Evolutionary conservation across 2,329 filamentous ascomycete genomes (phyloP), one percentile per base, ranked within the genome.

Genomic region (Calonectria fujianensis): DNA sequence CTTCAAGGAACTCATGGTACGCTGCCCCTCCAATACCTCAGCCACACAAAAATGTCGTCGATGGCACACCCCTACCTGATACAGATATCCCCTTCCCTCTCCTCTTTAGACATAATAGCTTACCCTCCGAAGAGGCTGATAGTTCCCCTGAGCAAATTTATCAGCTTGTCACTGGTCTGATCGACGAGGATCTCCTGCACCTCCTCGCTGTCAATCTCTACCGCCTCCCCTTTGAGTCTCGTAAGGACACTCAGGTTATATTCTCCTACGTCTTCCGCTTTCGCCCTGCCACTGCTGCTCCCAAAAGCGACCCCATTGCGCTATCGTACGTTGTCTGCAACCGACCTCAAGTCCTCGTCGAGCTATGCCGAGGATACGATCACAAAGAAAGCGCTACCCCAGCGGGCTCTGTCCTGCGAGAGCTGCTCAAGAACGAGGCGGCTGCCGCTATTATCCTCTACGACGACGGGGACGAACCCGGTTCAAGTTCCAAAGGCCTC

Each of bases 221-320:
- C 85, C 92, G 93, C 67, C 91, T 99, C 6, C 96, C 96, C 0
- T 99, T 99, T 88, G 97, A 99, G 87, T 95, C 96, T 48, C 93
- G 96, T 82, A 98, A 98, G 88, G 96, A 98, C 83, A 95, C 95
- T 16, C 96, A 98, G 84, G 95, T 97, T 76, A 97, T 98, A 83
- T 97, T 98, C 87, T 98, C 96, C 51, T 97, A 96, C 84, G 94
- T 97, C 79, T 95, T 98, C 84, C 95, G 96, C 78, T 98, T 97
- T 88, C 94, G 95, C 77, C 94, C 94, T 8, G 89, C 92, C 52
- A 91, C 90, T 54, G 91, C 90, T 2, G 92, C 93, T 27, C 89
- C 91, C 16, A 92, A 93, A 81, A 91, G 90, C 78, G 95, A 97
- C 76, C 95, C 96, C 0, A 92, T 96, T 66, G 96, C 97, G 32